Percentiles rank a stretch among this genome's conserved stretches.
phyloP scores from a whole-genome alignment of 257 asterid genomes.

The Ilex aquifolium region DNA sequence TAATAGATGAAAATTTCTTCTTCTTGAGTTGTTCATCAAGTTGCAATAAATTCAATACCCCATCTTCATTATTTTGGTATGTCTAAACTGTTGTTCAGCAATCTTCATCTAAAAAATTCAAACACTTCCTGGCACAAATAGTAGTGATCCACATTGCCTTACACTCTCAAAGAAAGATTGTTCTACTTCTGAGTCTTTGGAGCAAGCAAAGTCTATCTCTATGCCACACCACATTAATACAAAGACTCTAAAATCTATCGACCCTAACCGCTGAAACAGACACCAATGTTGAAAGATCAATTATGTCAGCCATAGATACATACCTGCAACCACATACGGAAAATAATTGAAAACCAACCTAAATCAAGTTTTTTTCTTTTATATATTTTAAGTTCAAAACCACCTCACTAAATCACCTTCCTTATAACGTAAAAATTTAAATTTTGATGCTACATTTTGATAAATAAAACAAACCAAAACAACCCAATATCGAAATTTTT shows the following conservation, averaged over 20 bases:
- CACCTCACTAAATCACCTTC: no score
- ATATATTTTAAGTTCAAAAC: no score
- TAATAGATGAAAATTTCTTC: slow-evolving; percentile 50
- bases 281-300: slow-evolving; percentile 55
- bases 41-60: slow-evolving; percentile 70
- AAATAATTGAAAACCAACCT: slow-evolving; percentile 3
- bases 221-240: slow-evolving; percentile 68
- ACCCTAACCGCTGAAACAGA: slow-evolving; percentile 50
- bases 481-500: no score
- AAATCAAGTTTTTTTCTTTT: not conserved
- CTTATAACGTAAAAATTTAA: no score
- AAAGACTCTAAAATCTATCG: slow-evolving; percentile 63
- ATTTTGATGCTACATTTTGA: not conserved
- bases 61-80: slow-evolving; percentile 51
- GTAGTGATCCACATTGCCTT: slow-evolving; percentile 59
- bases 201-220: slow-evolving; percentile 41
- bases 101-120: slow-evolving; percentile 64
- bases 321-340: slow-evolving; percentile 47
- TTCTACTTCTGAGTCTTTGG: slow-evolving; percentile 16
- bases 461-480: no score
- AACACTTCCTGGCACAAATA: slow-evolving; percentile 53
- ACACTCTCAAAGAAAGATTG: slow-evolving; percentile 35
- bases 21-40: slow-evolving; percentile 77
- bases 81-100: slow-evolving; percentile 89
- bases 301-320: slow-evolving; percentile 68